These are phyloP conservation scores for Geranium incanum DNA, from an alignment of 441 rosid genomes.

Conservation along the genomic window DNA sequence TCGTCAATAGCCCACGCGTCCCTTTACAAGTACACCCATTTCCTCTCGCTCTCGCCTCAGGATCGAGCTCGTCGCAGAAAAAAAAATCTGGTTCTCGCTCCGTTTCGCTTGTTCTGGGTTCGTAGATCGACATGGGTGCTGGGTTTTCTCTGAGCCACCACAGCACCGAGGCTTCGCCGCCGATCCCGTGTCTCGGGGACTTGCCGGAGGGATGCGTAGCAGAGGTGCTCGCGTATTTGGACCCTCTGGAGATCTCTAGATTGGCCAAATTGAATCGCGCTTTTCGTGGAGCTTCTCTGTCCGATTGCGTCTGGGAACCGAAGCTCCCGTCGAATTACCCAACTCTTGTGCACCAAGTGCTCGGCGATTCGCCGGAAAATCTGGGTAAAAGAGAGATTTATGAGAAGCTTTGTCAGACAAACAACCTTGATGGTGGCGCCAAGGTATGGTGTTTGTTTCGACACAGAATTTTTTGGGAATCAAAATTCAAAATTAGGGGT, in stretches of 20 bases:
- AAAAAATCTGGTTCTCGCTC: neutral
- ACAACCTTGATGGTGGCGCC: constrained; percentile 52
- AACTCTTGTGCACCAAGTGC: constrained; percentile 31
- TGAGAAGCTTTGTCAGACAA: constrained; percentile 44
- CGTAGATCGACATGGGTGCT: neutral
- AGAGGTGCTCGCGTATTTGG: constrained; percentile 43
- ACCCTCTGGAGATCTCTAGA: constrained; percentile 62
- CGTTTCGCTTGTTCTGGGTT: neutral
- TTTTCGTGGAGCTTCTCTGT: constrained; percentile 60
- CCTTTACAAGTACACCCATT: neutral
- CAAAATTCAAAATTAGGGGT: neutral
- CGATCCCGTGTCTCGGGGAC: constrained; percentile 48
- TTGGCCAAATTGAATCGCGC: constrained; percentile 49
- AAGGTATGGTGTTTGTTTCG: constrained; percentile 39
- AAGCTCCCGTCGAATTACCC: constrained; percentile 50
- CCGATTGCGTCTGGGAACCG: constrained; percentile 65
- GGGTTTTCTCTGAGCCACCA: neutral
- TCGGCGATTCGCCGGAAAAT: constrained; percentile 36
- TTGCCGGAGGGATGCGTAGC: constrained; percentile 86
- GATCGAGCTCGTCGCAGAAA: neutral
- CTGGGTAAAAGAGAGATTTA: constrained; percentile 64
- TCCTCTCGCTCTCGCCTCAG: neutral
- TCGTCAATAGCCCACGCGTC: neutral
- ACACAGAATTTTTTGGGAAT: neutral
- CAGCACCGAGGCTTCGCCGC: neutral